Percentiles rank a stretch among this genome's conserved stretches.
phyloP scores from a whole-genome alignment of 2,329 filamentous ascomycete species.

The Plectosphaerella cucumerina region DNA sequence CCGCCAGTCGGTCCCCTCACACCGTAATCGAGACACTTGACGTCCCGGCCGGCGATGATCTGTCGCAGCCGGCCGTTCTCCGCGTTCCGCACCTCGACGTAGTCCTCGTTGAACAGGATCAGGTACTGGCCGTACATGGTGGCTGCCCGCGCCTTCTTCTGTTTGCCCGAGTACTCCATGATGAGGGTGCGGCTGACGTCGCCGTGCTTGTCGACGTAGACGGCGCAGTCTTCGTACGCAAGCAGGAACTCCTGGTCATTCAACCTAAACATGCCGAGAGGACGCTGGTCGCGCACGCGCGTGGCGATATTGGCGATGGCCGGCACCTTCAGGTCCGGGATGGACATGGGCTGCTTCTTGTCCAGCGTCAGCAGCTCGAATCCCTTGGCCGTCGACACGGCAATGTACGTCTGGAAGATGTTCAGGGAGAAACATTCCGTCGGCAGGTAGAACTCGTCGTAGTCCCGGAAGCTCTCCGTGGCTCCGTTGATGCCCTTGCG shows the following conservation, averaged over 20 bases:
- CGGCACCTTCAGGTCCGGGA: conserved; percentile 77
- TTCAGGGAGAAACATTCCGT: conserved; percentile 94
- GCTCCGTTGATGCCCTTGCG: conserved; percentile 60
- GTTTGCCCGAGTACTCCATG: conserved; percentile 97
- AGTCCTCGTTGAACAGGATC: conserved; percentile 90
- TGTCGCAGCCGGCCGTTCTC: conserved; percentile 92
- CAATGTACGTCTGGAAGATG: conserved; percentile 90
- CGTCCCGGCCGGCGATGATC: conserved; percentile 88
- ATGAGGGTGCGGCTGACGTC: conserved; percentile 91
- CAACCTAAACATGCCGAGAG: conserved; percentile 93
- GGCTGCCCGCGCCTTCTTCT: conserved; percentile 71
- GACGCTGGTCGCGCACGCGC: conserved; percentile 77
- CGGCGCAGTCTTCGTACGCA: conserved; percentile 91
- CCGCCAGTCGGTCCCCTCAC: conserved; percentile 57
- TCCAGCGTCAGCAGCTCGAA: conserved; percentile 96
- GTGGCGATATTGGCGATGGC: conserved; percentile 81
- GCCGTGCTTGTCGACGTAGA: conserved; percentile 97
- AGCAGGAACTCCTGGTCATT: conserved; percentile 90
- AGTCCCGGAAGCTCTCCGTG: conserved; percentile 96
- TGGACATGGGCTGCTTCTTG: conserved; percentile 92
- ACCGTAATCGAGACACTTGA: conserved; percentile 86
- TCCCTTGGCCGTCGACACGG: conserved; percentile 84
- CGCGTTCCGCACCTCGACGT: conserved; percentile 94
- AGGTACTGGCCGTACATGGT: conserved; percentile 91
- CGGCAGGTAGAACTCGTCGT: conserved; percentile 97